Evolutionary conservation across 345 rosid species (phyloP), one percentile per base, ranked within the genome.

Genomic region (Eutrema heterophyllum): DNA sequence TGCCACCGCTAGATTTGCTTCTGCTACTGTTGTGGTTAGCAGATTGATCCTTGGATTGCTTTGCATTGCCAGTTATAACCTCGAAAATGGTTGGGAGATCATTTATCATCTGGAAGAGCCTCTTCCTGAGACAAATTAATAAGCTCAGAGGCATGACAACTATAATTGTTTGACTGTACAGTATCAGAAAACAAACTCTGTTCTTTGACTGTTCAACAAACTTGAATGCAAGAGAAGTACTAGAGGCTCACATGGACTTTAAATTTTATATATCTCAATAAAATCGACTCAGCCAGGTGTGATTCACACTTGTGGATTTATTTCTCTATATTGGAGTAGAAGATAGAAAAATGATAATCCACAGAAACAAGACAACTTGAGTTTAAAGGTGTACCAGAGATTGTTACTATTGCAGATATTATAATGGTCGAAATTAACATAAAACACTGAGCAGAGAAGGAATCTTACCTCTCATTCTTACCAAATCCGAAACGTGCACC

Each of bases 401-500:
- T 15, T 61, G 41, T 32, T 39, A 49, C 36, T 18, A 67, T 14
- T 72, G 44, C 45, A 58, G 46, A 73, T 30, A 30, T 39, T 7
- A 74, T 30, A 74, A 16, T 12, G 4, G 18, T 54, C 55, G 4
- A 0, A n/a, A 27, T 2, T 3, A 43, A 35, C 61, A 63, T 2
- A 38, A 35, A 61, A 27, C 29, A 52, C 12, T 43, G 51, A 70
- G 71, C n/a, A 36, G 15, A 30, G 49, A 67, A 66, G 64, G 74
- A 45, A 38, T 9, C 27, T 87, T 80, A 95, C 99, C 99, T 92
- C 68, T 95, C 99, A 71, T 85, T 88, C 84, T 90, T 95, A 33
- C 98, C 99, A 74, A 92, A 95, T 8, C 96, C 99, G 78, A 95
- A 92, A 49, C 99, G 97, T 7, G 99, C 99, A 74, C 99, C 98